Conservation (phyloP, 2,329 filamentous ascomycete species). For the Aureobasidium musti region DNA sequence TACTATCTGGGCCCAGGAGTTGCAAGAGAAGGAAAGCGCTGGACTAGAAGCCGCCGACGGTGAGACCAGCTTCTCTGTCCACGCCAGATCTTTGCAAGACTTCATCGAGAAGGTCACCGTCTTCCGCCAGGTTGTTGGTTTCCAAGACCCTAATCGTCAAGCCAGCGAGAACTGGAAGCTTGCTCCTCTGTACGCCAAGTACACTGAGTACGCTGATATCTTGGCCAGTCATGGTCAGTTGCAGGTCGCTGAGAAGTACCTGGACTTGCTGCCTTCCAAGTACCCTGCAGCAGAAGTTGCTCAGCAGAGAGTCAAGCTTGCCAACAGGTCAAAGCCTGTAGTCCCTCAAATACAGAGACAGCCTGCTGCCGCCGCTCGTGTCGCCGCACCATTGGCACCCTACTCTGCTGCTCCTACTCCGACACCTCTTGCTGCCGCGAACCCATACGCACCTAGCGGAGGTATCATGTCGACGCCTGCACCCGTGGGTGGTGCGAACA, state of each 20-base stretch:
- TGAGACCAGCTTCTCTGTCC: constrained; percentile 86
- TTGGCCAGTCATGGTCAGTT: constrained; percentile 87
- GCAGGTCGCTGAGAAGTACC: constrained; percentile 83
- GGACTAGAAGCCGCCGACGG: constrained; percentile 64
- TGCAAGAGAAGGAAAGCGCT: constrained; percentile 78
- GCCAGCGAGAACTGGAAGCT: constrained; percentile 86
- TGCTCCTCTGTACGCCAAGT: constrained; percentile 84
- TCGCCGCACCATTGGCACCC: constrained; percentile 42
- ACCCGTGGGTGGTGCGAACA: constrained; percentile 33
- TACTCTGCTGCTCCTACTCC: constrained; percentile 41
- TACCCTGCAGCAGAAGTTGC: constrained; percentile 88
- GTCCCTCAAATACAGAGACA: constrained; percentile 47
- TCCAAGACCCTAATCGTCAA: constrained; percentile 73
- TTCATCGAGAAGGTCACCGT: constrained; percentile 99
- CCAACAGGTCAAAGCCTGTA: constrained; percentile 64
- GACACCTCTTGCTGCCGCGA: constrained; percentile 37
- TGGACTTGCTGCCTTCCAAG: constrained; percentile 77
- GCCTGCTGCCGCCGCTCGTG: constrained; percentile 41
- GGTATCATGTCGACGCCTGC: constrained; percentile 34
- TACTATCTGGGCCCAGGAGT: constrained; percentile 86
- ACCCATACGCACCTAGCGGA: constrained; percentile 42
- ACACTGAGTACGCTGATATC: constrained; percentile 95
- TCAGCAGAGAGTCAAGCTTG: constrained; percentile 79
- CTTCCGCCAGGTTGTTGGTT: constrained; percentile 92
- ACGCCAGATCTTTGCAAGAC: constrained; percentile 82